These are phyloP conservation scores for Hyaloperonospora arabidopsidis DNA, from an alignment of 352 stramenopile genomes.

Conservation along the genomic window DNA sequence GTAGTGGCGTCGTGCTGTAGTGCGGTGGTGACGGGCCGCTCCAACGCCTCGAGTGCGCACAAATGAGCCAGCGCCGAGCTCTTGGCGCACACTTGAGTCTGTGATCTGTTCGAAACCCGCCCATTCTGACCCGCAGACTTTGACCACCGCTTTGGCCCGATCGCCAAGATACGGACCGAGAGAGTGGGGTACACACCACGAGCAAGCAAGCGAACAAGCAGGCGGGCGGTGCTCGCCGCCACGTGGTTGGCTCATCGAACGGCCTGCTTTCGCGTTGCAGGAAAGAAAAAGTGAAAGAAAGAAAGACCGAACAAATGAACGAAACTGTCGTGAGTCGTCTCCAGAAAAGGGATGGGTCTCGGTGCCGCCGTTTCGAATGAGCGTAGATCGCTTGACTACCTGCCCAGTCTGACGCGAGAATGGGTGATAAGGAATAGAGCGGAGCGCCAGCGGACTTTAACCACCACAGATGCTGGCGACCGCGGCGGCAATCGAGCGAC, in stretches of 20 bases:
- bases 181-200: too few relatives aligned
- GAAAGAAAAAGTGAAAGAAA: too few relatives aligned
- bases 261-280: too few relatives aligned
- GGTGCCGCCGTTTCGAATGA: constrained; percentile 19
- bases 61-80: constrained; percentile 15
- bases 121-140: not conserved
- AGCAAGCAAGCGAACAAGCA: too few relatives aligned
- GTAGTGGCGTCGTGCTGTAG: too few relatives aligned
- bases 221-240: too few relatives aligned
- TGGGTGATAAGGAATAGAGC: not conserved
- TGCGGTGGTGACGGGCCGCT: constrained; percentile 2
- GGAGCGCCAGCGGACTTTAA: constrained; percentile 1
- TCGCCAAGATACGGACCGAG: too few relatives aligned
- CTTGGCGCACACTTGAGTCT: constrained; percentile 15
- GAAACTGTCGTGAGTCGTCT: constrained; percentile 3
- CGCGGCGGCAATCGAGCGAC: too few relatives aligned
- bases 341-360: constrained; percentile 6
- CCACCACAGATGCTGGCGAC: constrained; percentile 2
- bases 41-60: constrained; percentile 3
- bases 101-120: not conserved
- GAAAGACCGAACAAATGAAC: too few relatives aligned
- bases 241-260: too few relatives aligned
- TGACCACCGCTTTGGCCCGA: too few relatives aligned
- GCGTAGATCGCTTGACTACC: constrained; percentile 4
- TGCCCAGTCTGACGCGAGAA: not conserved